A percentile compares a stretch with the other conserved stretches of the same genome.
These are phyloP conservation scores for Saturnispora mendoncae DNA, from an alignment of 805 yeast genomes.

Conservation along the genomic window DNA sequence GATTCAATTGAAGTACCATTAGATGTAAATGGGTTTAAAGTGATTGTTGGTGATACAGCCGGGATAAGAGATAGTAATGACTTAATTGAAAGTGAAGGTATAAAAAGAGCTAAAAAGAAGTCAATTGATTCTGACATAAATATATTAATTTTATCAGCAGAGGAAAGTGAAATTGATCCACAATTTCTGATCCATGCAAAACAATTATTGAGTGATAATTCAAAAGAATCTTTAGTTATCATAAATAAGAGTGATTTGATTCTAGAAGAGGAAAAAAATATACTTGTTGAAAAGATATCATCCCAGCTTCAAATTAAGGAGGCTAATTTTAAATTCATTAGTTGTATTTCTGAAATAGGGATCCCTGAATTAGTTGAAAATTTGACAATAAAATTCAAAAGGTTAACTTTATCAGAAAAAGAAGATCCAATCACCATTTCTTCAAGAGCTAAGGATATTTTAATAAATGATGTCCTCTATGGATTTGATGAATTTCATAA, in stretches of 20 bases:
- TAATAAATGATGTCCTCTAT: constrained; percentile 64
- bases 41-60: constrained; percentile 85
- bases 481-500: constrained; percentile 60
- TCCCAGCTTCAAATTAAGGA: constrained; percentile 22
- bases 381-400: constrained; percentile 40
- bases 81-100: constrained; percentile 60
- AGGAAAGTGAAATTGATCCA: constrained; percentile 27
- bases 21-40: constrained; percentile 77
- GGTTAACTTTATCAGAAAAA: constrained; percentile 39
- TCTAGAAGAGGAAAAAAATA: constrained; percentile 1
- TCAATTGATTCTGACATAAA: constrained; percentile 58
- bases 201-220: constrained; percentile 16
- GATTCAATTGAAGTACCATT: constrained; percentile 77
- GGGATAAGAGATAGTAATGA: constrained; percentile 54
- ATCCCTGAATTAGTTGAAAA: constrained; percentile 35
- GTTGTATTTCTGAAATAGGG: constrained; percentile 54
- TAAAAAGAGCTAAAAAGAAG: constrained; percentile 59
- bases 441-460: constrained; percentile 62
- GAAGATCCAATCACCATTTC: constrained; percentile 68
- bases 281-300: constrained; percentile 17
- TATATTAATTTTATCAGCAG: constrained; percentile 49
- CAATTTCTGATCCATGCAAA: constrained; percentile 35
- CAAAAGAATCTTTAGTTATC: constrained; percentile 31
- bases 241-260: constrained; percentile 56
- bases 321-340: constrained; percentile 34